A percentile compares a stretch with the other conserved stretches of the same genome.
These are phyloP conservation scores for Saccharomyces jurei DNA, from an alignment of 805 yeast genomes.

Conservation along the genomic window DNA sequence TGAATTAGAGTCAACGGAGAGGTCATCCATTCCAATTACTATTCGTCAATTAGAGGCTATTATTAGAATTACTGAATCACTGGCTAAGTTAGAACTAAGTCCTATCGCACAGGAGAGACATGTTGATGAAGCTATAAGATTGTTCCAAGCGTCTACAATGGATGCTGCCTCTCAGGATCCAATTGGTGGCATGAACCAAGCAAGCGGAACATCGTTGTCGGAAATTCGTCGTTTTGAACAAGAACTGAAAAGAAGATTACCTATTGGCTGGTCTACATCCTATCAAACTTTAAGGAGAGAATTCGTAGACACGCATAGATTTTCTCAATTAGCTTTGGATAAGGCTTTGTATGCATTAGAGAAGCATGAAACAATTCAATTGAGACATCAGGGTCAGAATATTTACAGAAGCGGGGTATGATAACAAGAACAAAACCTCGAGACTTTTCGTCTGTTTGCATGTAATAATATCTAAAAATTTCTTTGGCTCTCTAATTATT, in stretches of 20 bases:
- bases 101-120: constrained; percentile 84
- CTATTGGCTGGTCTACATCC: constrained; percentile 93
- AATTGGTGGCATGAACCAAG: constrained; percentile 43
- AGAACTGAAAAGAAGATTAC: constrained; percentile 81
- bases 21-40: constrained; percentile 95
- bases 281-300: constrained; percentile 77
- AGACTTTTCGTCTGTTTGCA: background rate
- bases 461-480: background rate
- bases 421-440: background rate
- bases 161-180: constrained; percentile 62
- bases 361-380: constrained; percentile 77
- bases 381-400: constrained; percentile 79
- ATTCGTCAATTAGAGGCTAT: constrained; percentile 97
- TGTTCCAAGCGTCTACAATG: constrained; percentile 95
- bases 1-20: constrained; percentile 74
- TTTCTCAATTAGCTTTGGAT: constrained; percentile 66
- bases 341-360: constrained; percentile 75
- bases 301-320: constrained; percentile 59
- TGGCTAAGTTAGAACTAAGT: constrained; percentile 77
- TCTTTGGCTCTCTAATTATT: background rate
- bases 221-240: constrained; percentile 76
- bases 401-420: constrained; percentile 68
- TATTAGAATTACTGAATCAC: constrained; percentile 86
- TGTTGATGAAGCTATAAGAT: constrained; percentile 89
- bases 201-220: constrained; percentile 46